A percentile compares a stretch with the other conserved stretches of the same genome.
These are phyloP conservation scores for Eimeria brunetti DNA, from an alignment of 169 alveolate species.

Conservation along the genomic window DNA sequence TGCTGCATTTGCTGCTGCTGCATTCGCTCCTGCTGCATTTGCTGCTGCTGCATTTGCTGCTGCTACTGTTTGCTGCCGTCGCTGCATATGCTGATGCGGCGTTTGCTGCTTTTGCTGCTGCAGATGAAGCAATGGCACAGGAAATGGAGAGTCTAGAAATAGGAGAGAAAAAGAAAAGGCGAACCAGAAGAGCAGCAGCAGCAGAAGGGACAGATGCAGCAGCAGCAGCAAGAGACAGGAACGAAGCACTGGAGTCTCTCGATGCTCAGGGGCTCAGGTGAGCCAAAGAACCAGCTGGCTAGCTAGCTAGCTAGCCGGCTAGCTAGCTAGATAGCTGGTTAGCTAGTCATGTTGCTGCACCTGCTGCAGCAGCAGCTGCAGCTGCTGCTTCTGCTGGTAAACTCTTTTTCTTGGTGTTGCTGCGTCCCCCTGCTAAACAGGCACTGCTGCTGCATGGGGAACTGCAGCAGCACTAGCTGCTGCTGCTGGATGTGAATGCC, in stretches of 20 bases:
- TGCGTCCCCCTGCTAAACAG: too few relatives aligned
- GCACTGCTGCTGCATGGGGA: too few relatives aligned
- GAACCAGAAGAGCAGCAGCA: constrained; percentile 19
- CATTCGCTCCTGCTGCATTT: too few relatives aligned
- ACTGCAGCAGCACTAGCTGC: not conserved
- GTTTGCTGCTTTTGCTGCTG: constrained; percentile 2
- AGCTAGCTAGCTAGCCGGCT: not conserved
- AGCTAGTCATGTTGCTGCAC: not conserved
- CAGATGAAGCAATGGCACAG: constrained; percentile 17
- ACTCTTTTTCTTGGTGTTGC: too few relatives aligned
- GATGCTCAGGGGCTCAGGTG: constrained; percentile 22
- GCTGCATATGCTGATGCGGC: constrained; percentile 4
- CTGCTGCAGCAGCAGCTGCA: not conserved
- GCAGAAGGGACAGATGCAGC: not conserved
- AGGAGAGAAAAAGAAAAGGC: not conserved
- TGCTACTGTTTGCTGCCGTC: not conserved
- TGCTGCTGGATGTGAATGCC: not conserved
- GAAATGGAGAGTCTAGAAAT: constrained; percentile 15
- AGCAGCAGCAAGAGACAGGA: not conserved
- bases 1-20: too few relatives aligned
- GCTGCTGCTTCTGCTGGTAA: not conserved
- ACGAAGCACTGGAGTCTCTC: constrained; percentile 14
- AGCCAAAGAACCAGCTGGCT: not conserved
- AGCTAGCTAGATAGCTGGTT: not conserved
- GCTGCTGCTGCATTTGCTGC: not conserved